phyloP scores from a whole-genome alignment of 768 basidiomycete genomes.

The Tephrocybe rancida region DNA sequence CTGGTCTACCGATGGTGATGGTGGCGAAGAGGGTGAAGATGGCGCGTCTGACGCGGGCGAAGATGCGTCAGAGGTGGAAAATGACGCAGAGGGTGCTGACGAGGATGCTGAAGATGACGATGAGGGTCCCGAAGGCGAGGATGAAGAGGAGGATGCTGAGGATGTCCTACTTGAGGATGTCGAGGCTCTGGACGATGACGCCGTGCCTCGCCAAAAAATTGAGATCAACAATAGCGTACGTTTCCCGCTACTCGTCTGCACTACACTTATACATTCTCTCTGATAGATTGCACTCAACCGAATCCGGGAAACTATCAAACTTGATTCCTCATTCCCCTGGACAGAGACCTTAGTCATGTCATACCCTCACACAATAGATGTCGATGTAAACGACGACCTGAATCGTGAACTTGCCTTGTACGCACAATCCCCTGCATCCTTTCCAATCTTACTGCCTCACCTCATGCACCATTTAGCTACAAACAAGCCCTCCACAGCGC shows the following conservation, averaged over 20 bases:
- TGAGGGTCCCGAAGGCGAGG: constrained; percentile 53
- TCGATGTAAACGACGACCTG: constrained; percentile 85
- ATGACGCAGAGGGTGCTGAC: constrained; percentile 35
- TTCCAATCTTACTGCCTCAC: neutral
- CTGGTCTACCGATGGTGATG: constrained; percentile 17
- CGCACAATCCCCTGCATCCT: constrained; percentile 29
- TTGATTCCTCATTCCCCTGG: constrained; percentile 79
- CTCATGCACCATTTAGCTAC: constrained; percentile 58
- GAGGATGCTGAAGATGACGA: constrained; percentile 45
- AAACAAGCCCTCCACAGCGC: constrained; percentile 91
- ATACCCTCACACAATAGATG: constrained; percentile 73
- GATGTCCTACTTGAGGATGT: constrained; percentile 70
- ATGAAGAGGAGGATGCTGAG: constrained; percentile 42
- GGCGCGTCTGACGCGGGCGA: constrained; percentile 37
- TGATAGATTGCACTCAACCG: constrained; percentile 74
- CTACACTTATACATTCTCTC: neutral
- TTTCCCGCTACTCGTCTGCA: constrained; percentile 9
- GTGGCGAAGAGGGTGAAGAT: constrained; percentile 20
- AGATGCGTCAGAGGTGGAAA: constrained; percentile 31
- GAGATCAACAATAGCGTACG: constrained; percentile 81
- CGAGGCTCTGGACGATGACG: constrained; percentile 78
- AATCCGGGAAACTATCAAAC: constrained; percentile 75
- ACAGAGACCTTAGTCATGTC: constrained; percentile 78
- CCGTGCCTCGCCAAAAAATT: constrained; percentile 79
- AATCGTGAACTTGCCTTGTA: constrained; percentile 96